A percentile compares a stretch with the other conserved stretches of the same genome.
Evolutionary conservation across 495 filamentous ascomycete genomes (phyloP).

Genomic region (Daldinia decipiens): DNA sequence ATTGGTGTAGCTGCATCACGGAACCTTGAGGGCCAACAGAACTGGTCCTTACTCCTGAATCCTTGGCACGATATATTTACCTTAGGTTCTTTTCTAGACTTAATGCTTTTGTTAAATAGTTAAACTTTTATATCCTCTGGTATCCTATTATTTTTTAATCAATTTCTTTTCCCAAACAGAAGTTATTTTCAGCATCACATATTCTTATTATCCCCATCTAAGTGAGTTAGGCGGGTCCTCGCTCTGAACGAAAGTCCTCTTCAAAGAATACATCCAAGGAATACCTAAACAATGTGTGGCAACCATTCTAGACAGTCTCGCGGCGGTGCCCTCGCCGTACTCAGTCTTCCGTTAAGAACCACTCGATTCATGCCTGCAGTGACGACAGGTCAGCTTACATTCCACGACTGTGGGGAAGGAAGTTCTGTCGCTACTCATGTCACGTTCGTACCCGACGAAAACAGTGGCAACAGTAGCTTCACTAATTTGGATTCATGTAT

Average conservation of each 20-base stretch:
- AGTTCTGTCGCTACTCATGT: conserved; percentile 40
- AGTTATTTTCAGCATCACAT: neutral
- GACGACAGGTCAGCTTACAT: conserved; percentile 41
- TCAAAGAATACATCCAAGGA: neutral
- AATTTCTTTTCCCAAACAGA: neutral
- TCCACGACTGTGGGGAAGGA: conserved; percentile 41
- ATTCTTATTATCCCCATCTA: neutral
- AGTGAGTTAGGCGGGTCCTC: neutral
- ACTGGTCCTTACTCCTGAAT: conserved; percentile 11
- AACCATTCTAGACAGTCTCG: conserved; percentile 25
- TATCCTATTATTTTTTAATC: neutral
- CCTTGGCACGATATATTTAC: neutral
- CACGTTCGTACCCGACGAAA: conserved; percentile 36
- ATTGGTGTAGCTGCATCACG: conserved; percentile 8
- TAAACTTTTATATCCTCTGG: neutral
- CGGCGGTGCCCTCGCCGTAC: conserved; percentile 49
- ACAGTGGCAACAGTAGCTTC: neutral
- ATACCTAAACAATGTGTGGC: conserved; percentile 37
- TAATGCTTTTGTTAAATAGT: neutral
- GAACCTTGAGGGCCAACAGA: conserved; percentile 34
- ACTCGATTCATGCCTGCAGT: conserved; percentile 9
- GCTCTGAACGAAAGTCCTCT: neutral
- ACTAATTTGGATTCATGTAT: conserved; percentile 28
- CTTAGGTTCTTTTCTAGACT: neutral
- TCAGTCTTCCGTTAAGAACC: conserved; percentile 33